These are phyloP conservation scores for Edaphochlamys debaryana DNA, from an alignment of 139 green algal genomes.

Conservation along the genomic window DNA sequence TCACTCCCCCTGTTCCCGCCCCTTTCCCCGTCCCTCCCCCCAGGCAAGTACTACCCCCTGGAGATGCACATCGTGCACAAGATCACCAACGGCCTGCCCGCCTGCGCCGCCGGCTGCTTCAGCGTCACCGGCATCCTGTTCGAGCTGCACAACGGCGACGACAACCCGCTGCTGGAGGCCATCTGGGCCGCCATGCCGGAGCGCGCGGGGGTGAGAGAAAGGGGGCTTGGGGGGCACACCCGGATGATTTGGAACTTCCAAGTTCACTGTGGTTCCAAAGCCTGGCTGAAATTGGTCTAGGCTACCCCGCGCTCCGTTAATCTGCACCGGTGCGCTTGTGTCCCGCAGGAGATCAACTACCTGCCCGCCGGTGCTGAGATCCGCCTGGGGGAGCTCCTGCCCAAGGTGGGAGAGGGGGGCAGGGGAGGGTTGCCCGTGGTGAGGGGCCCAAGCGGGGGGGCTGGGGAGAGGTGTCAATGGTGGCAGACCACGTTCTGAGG, in stretches of 20 bases:
- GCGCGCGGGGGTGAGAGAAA: slow-evolving; percentile 32
- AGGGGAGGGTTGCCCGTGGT: too few relatives aligned
- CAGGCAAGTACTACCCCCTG: slow-evolving; percentile 8
- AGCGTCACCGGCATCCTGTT: slow-evolving; percentile 33
- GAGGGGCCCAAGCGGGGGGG: too few relatives aligned
- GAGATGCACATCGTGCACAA: slow-evolving; percentile 50
- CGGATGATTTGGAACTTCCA: too few relatives aligned
- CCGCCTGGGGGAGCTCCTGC: background rate
- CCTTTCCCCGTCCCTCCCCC: background rate
- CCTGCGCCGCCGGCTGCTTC: slow-evolving; percentile 37
- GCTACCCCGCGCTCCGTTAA: too few relatives aligned
- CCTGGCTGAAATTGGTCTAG: too few relatives aligned
- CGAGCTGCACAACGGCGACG: slow-evolving; percentile 2
- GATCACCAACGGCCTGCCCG: slow-evolving; percentile 8
- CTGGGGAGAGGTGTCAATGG: too few relatives aligned
- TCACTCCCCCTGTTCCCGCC: too few relatives aligned
- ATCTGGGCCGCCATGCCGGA: slow-evolving; percentile 19
- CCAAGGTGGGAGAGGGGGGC: too few relatives aligned
- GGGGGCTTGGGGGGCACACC: too few relatives aligned
- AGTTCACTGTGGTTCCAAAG: too few relatives aligned
- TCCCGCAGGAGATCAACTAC: slow-evolving; percentile 6
- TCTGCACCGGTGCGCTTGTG: too few relatives aligned
- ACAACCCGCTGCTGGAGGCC: slow-evolving; percentile 33
- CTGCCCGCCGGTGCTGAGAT: background rate
- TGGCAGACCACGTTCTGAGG: too few relatives aligned